Evolutionary conservation across 352 stramenopile genomes (phyloP).

Genomic region (Pythium dissotocum): DNA sequence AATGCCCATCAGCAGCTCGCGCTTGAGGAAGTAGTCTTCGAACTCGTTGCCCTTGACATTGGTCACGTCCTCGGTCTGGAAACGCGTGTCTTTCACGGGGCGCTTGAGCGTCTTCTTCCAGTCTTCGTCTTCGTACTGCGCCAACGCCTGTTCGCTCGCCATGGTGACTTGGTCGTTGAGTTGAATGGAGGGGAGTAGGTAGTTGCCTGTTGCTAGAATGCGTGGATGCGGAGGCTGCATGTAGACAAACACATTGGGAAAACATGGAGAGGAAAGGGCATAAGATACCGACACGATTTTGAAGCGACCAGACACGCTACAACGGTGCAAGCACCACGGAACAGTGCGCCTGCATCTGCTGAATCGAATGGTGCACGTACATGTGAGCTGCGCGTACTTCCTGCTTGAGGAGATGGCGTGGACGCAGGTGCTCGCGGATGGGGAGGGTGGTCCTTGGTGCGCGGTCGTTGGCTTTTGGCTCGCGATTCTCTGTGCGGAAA

Average conservation of each 20-base stretch:
- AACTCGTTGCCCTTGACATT: constrained; percentile 99
- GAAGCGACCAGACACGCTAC: background rate
- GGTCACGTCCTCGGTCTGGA: constrained; percentile 96
- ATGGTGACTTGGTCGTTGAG: constrained; percentile 12
- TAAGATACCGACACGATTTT: constrained; percentile 21
- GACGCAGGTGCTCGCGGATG: constrained; percentile 16
- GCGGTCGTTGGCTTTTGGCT: constrained; percentile 18
- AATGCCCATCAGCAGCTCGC: constrained; percentile 99
- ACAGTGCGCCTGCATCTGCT: background rate
- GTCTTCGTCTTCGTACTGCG: constrained; percentile 49
- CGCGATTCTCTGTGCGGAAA: constrained; percentile 23
- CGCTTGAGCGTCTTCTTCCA: constrained; percentile 82
- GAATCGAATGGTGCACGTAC: constrained; percentile 8
- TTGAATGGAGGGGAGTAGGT: background rate
- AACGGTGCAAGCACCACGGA: background rate
- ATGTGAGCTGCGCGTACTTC: constrained; percentile 7
- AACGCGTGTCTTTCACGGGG: constrained; percentile 85
- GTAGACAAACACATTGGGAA: background rate
- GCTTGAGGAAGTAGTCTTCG: constrained; percentile 99
- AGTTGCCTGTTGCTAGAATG: background rate
- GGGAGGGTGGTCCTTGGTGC: background rate
- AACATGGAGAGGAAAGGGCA: background rate
- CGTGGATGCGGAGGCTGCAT: background rate
- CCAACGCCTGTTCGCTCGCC: constrained; percentile 25
- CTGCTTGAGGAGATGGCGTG: constrained; percentile 1